Conservation (phyloP, 768 basidiomycete species). For the Tephrocybe sp. region DNA sequence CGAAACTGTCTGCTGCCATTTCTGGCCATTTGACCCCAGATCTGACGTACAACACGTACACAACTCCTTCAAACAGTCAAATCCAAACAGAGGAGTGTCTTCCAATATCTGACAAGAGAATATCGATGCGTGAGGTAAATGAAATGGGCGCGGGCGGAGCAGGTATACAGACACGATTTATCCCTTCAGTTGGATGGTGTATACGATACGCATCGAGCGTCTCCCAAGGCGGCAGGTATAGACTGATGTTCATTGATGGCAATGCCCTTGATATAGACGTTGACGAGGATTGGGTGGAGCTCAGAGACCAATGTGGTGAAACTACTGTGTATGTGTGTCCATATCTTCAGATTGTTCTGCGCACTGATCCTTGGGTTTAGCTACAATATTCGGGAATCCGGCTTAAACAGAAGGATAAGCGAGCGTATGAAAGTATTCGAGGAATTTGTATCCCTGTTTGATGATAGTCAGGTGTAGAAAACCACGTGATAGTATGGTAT, state of each 20-base stretch:
- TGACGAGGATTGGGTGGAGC: slow-evolving; percentile 39
- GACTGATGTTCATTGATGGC: slow-evolving; percentile 43
- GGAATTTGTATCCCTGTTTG: slow-evolving; percentile 40
- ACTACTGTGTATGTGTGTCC: slow-evolving; percentile 23
- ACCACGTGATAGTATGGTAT: neutral
- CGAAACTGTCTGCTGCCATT: slow-evolving; percentile 7
- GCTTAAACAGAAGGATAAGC: slow-evolving; percentile 27
- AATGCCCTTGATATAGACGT: slow-evolving; percentile 37
- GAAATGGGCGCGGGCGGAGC: neutral
- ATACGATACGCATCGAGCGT: slow-evolving; percentile 34
- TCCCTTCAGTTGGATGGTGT: slow-evolving; percentile 41
- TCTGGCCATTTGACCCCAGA: neutral
- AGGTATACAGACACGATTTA: slow-evolving; percentile 33
- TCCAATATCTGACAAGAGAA: neutral
- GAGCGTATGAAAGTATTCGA: slow-evolving; percentile 41
- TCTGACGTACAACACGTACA: neutral
- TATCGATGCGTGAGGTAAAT: neutral
- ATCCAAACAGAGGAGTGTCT: neutral
- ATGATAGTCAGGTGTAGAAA: slow-evolving; percentile 18
- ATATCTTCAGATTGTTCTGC: neutral
- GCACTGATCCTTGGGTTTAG: slow-evolving; percentile 17
- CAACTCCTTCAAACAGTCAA: neutral
- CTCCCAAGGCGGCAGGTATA: slow-evolving; percentile 39
- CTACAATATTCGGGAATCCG: slow-evolving; percentile 31
- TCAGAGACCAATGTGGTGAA: slow-evolving; percentile 25